Evolutionary conservation across 1,284 basidiomycete genomes (phyloP).

Genomic region (Moniliella sp.): DNA sequence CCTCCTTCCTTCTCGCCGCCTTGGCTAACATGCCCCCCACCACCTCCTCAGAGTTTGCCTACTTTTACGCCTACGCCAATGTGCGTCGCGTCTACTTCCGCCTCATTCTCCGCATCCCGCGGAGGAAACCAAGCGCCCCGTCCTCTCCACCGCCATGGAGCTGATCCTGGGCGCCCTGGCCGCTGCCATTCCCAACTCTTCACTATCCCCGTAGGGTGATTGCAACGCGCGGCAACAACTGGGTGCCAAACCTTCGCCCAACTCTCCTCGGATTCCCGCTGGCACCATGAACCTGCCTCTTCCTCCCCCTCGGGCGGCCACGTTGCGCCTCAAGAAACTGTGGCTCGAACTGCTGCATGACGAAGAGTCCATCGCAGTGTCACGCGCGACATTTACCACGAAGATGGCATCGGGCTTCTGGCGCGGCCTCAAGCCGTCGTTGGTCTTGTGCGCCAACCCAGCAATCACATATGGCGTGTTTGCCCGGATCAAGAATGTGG

Average conservation of each 20-base stretch:
- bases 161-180: slow-evolving; percentile 72
- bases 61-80: slow-evolving; percentile 95
- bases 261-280: no score
- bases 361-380: slow-evolving; percentile 47
- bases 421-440: slow-evolving; percentile 72
- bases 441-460: slow-evolving; percentile 79
- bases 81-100: slow-evolving; percentile 53
- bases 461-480: slow-evolving; percentile 95
- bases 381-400: slow-evolving; percentile 64
- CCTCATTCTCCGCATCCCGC: slow-evolving; percentile 4
- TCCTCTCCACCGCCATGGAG: slow-evolving; percentile 22
- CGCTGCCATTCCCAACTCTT: slow-evolving; percentile 83
- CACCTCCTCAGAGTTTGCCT: slow-evolving; percentile 60
- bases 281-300: no score
- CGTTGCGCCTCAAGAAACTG: no score
- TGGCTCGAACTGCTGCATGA: slow-evolving; percentile 37
- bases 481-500: slow-evolving; percentile 53
- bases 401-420: slow-evolving; percentile 79
- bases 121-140: slow-evolving; percentile 4
- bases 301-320: no score
- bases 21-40: no score
- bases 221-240: slow-evolving; percentile 80
- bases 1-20: no score
- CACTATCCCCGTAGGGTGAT: slow-evolving; percentile 96
- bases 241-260: slow-evolving; percentile 3